phyloP scores from a whole-genome alignment of 768 basidiomycete genomes.

The Symmetrospora coprosmae region DNA sequence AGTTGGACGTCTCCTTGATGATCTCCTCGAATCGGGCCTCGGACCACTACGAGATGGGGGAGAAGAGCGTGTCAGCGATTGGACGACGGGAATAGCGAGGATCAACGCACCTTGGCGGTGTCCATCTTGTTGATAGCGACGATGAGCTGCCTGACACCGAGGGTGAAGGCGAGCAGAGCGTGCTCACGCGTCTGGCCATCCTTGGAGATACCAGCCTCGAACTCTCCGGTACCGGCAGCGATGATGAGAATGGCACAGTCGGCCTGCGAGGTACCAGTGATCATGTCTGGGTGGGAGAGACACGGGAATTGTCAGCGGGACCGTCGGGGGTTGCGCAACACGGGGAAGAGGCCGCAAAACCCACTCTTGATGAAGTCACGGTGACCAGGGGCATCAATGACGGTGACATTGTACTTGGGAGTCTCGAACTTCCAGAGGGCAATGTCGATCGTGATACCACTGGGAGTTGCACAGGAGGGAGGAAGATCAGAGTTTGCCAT shows the following conservation, averaged over 20 bases:
- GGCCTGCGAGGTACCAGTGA: constrained; percentile 99
- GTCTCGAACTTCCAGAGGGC: constrained; percentile 99
- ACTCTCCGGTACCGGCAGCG: constrained; percentile 97
- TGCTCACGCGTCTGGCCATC: constrained; percentile 99
- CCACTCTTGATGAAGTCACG: constrained; percentile 99
- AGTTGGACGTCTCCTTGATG: constrained; percentile 36
- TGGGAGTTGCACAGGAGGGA: too few relatives aligned
- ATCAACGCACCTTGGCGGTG: constrained; percentile 55
- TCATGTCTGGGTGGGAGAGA: constrained; percentile 38
- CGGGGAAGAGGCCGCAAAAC: constrained; percentile 33
- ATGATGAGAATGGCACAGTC: constrained; percentile 99
- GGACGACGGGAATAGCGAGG: constrained; percentile 33
- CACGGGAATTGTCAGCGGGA: background rate
- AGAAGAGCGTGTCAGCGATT: background rate
- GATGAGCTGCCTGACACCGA: constrained; percentile 99
- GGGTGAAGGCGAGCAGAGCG: constrained; percentile 97
- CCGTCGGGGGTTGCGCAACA: background rate
- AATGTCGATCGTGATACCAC: constrained; percentile 99
- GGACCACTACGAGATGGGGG: constrained; percentile 58
- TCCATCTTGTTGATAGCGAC: constrained; percentile 99
- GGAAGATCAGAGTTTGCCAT: too few relatives aligned
- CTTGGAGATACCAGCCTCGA: constrained; percentile 99
- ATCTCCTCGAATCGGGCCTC: constrained; percentile 95
- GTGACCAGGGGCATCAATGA: constrained; percentile 98
- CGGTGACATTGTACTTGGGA: constrained; percentile 53